Percentiles rank a stretch among this genome's conserved stretches.
phyloP scores from a whole-genome alignment of 2,329 filamentous ascomycete genomes.

The Daldinia sp. region DNA sequence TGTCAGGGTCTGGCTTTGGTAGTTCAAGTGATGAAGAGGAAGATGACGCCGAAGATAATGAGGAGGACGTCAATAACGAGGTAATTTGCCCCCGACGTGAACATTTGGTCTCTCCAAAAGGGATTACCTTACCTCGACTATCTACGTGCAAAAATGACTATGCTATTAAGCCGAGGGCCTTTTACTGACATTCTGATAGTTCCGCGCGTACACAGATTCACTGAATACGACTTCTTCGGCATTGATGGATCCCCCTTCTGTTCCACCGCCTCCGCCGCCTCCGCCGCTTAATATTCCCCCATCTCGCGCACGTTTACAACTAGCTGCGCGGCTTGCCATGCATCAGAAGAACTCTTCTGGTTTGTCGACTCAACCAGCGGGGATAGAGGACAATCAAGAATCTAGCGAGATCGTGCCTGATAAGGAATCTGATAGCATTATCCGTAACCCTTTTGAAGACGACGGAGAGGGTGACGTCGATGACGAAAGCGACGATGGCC shows the following conservation, averaged over 20 bases:
- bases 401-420: constrained; percentile 43
- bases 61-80: constrained; percentile 76
- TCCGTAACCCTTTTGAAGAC: constrained; percentile 50
- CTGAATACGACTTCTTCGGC: constrained; percentile 55
- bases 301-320: constrained; percentile 83
- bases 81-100: constrained; percentile 56
- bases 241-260: constrained; percentile 64
- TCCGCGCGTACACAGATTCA: constrained; percentile 66
- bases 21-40: constrained; percentile 97
- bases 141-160: neutral
- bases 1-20: constrained; percentile 85
- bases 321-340: constrained; percentile 86
- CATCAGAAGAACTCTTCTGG: constrained; percentile 70
- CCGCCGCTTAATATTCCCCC: constrained; percentile 86
- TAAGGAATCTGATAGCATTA: constrained; percentile 35
- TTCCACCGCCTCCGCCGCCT: constrained; percentile 70
- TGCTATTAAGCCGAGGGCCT: neutral
- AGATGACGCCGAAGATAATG: constrained; percentile 87
- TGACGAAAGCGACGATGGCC: constrained; percentile 53
- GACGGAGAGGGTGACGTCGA: constrained; percentile 63
- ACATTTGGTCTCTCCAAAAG: neutral
- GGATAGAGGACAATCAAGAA: constrained; percentile 53
- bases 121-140: neutral
- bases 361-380: constrained; percentile 50
- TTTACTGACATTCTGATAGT: constrained; percentile 51